Percentiles rank a stretch among this genome's conserved stretches.
phyloP scores from a whole-genome alignment of 352 stramenopile genomes.

The Blastocystis sp. region DNA sequence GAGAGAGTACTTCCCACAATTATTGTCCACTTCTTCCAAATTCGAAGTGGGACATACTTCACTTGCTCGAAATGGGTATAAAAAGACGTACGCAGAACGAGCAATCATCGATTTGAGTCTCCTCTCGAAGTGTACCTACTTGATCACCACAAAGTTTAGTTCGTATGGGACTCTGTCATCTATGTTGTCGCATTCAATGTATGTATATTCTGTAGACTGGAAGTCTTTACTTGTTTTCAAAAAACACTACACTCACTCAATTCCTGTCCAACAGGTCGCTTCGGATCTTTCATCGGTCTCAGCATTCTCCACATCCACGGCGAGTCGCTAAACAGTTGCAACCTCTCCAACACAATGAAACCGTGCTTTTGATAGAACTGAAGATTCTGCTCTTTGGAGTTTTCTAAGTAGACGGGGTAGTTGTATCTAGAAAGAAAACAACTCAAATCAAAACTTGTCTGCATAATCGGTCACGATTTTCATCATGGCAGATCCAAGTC shows the following conservation, averaged over 20 bases:
- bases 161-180: background rate
- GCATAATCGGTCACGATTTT: background rate
- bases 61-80: background rate
- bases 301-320: background rate
- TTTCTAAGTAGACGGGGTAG: background rate
- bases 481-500: slow-evolving; percentile 6
- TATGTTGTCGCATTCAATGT: background rate
- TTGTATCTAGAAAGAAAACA: background rate
- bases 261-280: background rate
- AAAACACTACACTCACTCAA: background rate
- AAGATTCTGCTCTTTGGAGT: slow-evolving; percentile 18
- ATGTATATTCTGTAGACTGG: background rate
- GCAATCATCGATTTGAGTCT: background rate
- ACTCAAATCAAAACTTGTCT: background rate
- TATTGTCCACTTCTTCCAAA: background rate
- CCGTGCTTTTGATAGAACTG: slow-evolving; percentile 4
- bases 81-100: background rate
- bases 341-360: background rate
- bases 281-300: background rate
- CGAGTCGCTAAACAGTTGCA: background rate
- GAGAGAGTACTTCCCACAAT: background rate
- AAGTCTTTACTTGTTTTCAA: background rate
- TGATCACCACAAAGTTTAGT: background rate
- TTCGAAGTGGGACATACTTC: slow-evolving; percentile 13
- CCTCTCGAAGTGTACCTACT: background rate